Evolutionary conservation across 805 yeast species (phyloP), one percentile per base, ranked within the genome.

Genomic region (Candida qinlingensis): DNA sequence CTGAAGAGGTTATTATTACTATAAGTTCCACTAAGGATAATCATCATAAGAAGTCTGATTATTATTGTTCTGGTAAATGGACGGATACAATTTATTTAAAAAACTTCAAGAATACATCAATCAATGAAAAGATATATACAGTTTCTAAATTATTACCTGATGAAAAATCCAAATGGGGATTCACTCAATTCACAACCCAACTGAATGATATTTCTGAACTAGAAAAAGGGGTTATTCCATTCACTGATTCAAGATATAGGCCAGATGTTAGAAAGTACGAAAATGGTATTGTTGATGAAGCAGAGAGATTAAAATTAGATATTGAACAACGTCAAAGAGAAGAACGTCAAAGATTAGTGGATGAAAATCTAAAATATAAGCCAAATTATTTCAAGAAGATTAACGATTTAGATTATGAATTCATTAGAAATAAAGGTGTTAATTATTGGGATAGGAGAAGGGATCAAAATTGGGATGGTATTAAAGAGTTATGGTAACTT

Each of bases 221-320:
- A 11, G 97, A 92, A 61, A 53, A 74, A 30, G 85, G 71, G 3
- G 46, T 66, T 2, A 57, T 91, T 37, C 85, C 97, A 6, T 91
- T 91, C 3, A 87, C 94, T 0, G 99, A 94, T 64, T 86, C 97
- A 7, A 79, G 99, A 60, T 66, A 82, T 41, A 77, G 99, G 61
- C 98, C 97, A 0, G 99, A 94, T 64, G 80, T 89, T 60, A 70
- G 77, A 40, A 66, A 71, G 2, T 89, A 88, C 57, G 96, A 88
- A 61, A 62, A 75, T 13, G 94, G 90, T 3, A 70, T 80, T 26
- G 68, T 83, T 9, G 87, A 80, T 25, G 66, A 72, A 46, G 97
- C 98, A 0, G 97, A 92, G 62, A 57, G 53, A 1, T 54, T 79
- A 53, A 94, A 94, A 62, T 63, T 80, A 37, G 68, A 74, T 36